Conservation (phyloP, 2,329 filamentous ascomycete species). For the Paecilomyces sp. region DNA sequence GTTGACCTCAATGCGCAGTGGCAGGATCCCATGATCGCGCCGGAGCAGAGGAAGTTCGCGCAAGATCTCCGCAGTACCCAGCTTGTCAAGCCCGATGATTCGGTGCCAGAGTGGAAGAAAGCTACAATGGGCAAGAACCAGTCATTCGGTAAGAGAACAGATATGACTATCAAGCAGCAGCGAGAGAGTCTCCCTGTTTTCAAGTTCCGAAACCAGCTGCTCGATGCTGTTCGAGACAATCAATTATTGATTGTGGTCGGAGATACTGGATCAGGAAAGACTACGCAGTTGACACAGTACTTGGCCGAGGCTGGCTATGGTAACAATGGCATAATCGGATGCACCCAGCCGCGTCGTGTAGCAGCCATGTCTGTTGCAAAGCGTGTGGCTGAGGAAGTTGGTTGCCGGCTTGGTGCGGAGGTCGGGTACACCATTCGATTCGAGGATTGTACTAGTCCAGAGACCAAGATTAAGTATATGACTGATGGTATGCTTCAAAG, state of each 20-base stretch:
- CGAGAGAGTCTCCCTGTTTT: slow-evolving; percentile 83
- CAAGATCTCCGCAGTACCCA: slow-evolving; percentile 70
- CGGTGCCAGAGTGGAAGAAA: slow-evolving; percentile 87
- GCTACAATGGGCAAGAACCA: slow-evolving; percentile 73
- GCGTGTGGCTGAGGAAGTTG: slow-evolving; percentile 92
- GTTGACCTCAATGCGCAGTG: slow-evolving; percentile 85
- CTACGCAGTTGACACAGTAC: slow-evolving; percentile 92
- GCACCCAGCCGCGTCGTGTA: slow-evolving; percentile 93
- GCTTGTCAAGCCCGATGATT: slow-evolving; percentile 52
- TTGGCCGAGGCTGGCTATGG: slow-evolving; percentile 87
- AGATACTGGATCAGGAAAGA: slow-evolving; percentile 95
- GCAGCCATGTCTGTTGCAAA: slow-evolving; percentile 97
- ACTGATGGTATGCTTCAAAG: slow-evolving; percentile 97
- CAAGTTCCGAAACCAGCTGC: slow-evolving; percentile 77
- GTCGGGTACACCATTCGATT: slow-evolving; percentile 98
- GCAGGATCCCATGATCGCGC: slow-evolving; percentile 92
- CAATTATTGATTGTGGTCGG: slow-evolving; percentile 94
- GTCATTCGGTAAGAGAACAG: slow-evolving; percentile 77
- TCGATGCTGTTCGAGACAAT: slow-evolving; percentile 79
- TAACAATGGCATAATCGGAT: slow-evolving; percentile 83
- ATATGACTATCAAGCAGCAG: slow-evolving; percentile 91
- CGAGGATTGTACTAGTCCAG: slow-evolving; percentile 81
- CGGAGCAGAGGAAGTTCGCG: slow-evolving; percentile 81
- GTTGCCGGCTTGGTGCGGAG: slow-evolving; percentile 81
- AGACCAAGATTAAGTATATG: slow-evolving; percentile 98